phyloP scores from a whole-genome alignment of 2,329 filamentous ascomycete species.

The Phialophora verrucosa region DNA sequence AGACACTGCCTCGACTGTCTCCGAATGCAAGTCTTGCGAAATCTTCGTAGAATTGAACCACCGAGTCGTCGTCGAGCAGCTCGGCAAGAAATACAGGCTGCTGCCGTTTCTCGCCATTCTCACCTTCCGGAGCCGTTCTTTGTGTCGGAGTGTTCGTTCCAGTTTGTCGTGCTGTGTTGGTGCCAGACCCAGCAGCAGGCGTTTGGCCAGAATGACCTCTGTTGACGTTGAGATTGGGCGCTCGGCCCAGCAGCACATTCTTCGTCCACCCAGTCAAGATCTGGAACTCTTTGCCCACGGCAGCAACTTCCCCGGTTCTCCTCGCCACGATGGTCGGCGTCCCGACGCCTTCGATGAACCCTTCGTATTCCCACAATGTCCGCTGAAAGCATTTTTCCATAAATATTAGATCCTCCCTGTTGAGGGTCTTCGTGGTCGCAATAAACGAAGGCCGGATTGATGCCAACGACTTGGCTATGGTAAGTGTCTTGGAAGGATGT shows the following conservation, averaged over 20 bases:
- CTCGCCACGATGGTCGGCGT: conserved; percentile 92
- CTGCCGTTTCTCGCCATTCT: conserved; percentile 51
- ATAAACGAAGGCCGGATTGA: conserved; percentile 94
- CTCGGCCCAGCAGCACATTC: conserved; percentile 83
- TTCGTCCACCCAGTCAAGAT: conserved; percentile 93
- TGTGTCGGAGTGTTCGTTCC: conserved; percentile 55
- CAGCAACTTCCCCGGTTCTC: conserved; percentile 91
- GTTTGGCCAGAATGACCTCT: conserved; percentile 57
- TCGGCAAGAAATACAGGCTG: conserved; percentile 91
- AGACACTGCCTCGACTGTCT: conserved; percentile 83
- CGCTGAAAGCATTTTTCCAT: conserved; percentile 98
- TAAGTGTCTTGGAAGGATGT: conserved; percentile 73
- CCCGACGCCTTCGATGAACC: conserved; percentile 84
- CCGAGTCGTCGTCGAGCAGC: conserved; percentile 88
- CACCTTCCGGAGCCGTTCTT: conserved; percentile 23
- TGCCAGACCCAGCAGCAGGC: conserved; percentile 47
- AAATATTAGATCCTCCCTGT: conserved; percentile 86
- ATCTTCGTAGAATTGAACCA: conserved; percentile 94
- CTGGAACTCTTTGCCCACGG: conserved; percentile 95
- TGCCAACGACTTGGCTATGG: conserved; percentile 84
- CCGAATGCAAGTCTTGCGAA: conserved; percentile 92
- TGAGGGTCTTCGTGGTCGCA: conserved; percentile 85
- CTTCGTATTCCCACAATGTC: conserved; percentile 89
- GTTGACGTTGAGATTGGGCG: conserved; percentile 87
- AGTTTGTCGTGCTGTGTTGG: conserved; percentile 49